Conservation (phyloP, 139 green algal genomes). For the Chlorella sp. region DNA sequence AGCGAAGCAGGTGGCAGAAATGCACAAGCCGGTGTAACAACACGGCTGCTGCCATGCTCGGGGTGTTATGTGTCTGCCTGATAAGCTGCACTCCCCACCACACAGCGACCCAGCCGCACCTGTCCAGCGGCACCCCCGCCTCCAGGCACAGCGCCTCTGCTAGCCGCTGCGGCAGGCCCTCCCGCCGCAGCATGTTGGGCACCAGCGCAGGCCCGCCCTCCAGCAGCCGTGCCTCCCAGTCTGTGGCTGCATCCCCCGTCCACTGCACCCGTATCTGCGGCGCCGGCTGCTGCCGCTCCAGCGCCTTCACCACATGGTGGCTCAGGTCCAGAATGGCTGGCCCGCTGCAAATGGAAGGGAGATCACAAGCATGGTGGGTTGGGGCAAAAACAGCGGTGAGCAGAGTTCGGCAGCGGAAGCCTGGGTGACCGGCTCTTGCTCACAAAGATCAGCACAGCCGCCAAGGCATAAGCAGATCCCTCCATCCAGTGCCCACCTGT, state of each 20-base stretch:
- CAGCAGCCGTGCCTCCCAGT: conserved; percentile 65
- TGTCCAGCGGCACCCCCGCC: conserved; percentile 49
- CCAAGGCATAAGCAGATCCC: too few relatives aligned
- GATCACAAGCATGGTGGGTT: too few relatives aligned
- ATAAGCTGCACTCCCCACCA: too few relatives aligned
- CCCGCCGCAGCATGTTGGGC: conserved; percentile 54
- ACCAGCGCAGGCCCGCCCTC: conserved; percentile 53
- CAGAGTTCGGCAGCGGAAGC: too few relatives aligned
- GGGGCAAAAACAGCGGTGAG: too few relatives aligned
- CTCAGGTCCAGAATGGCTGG: conserved; percentile 87
- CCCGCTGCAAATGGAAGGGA: conserved; percentile 53
- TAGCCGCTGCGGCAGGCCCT: conserved; percentile 76
- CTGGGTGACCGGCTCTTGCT: too few relatives aligned
- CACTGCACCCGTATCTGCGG: conserved; percentile 66
- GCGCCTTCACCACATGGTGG: conserved; percentile 69
- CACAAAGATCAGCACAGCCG: too few relatives aligned
- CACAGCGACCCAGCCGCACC: background rate
- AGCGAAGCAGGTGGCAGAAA: too few relatives aligned
- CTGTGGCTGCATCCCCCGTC: conserved; percentile 58
- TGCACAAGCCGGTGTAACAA: too few relatives aligned
- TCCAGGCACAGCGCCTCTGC: conserved; percentile 76
- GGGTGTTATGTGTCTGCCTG: too few relatives aligned
- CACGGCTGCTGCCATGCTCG: too few relatives aligned
- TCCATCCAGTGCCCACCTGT: conserved; percentile 2
- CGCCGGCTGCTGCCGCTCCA: conserved; percentile 28